Conservation (phyloP, 768 basidiomycete species). For the Termitomyces sp. region DNA sequence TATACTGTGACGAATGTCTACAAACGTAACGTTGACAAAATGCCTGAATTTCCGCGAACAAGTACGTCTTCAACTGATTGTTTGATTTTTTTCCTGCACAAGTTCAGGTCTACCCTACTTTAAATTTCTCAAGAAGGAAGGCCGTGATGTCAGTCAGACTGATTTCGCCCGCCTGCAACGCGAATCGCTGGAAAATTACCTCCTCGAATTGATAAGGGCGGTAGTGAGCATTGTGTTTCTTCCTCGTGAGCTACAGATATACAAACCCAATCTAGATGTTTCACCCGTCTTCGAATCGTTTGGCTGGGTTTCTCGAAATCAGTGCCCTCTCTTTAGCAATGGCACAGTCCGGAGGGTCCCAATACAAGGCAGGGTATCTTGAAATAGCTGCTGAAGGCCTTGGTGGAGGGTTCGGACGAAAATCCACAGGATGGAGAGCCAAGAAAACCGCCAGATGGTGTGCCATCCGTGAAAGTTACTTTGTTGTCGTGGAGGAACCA, state of each 20-base stretch:
- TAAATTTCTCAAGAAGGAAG: conserved; percentile 73
- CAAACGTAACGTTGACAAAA: conserved; percentile 60
- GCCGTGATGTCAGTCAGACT: conserved; percentile 48
- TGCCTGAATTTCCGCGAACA: conserved; percentile 90
- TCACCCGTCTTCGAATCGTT: conserved; percentile 84
- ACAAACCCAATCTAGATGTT: conserved; percentile 68
- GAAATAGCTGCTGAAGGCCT: conserved; percentile 48
- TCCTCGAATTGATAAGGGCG: conserved; percentile 81
- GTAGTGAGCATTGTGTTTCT: conserved; percentile 51
- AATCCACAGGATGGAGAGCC: conserved; percentile 52
- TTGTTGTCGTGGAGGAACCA: conserved; percentile 82
- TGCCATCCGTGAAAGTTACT: conserved; percentile 85
- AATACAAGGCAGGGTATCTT: conserved; percentile 89
- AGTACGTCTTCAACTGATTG: conserved; percentile 33
- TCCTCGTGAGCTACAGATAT: not conserved
- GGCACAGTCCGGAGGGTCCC: conserved; percentile 75
- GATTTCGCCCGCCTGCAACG: conserved; percentile 83
- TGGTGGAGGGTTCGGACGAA: conserved; percentile 59
- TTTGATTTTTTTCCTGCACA: conserved; percentile 1
- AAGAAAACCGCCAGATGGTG: conserved; percentile 81
- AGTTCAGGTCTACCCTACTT: conserved; percentile 78
- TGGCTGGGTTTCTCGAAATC: conserved; percentile 88
- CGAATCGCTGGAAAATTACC: conserved; percentile 79
- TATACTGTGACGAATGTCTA: conserved; percentile 83
- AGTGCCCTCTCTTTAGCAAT: conserved; percentile 81